Conservation (phyloP, 306 rosid genomes). For the Sindora glabra region DNA sequence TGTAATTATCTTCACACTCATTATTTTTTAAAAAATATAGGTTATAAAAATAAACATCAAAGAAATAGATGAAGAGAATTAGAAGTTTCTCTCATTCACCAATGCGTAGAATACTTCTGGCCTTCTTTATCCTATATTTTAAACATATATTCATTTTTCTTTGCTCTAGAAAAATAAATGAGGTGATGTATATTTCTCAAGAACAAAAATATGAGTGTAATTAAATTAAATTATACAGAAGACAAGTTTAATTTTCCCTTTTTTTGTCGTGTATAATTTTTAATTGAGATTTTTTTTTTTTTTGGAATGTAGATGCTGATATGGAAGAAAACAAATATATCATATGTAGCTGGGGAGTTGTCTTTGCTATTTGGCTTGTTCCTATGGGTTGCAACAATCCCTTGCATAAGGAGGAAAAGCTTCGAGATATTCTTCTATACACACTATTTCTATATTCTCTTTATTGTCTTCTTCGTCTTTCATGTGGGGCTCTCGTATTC, state of each 20-base stretch:
- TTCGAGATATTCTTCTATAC: slow-evolving; percentile 74
- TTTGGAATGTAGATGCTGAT: slow-evolving; percentile 42
- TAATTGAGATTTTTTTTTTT: background rate
- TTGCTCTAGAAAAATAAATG: too few species aligned
- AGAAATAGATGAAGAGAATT: too few species aligned
- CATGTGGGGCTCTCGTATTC: slow-evolving; percentile 52
- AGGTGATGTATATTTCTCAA: too few species aligned
- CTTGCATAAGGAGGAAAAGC: slow-evolving; percentile 44
- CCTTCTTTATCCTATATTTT: too few species aligned
- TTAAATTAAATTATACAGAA: too few species aligned
- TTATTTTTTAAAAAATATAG: too few species aligned
- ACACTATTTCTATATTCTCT: slow-evolving; percentile 62
- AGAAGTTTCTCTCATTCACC: too few species aligned
- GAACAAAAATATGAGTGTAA: too few species aligned
- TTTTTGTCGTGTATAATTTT: background rate
- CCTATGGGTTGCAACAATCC: slow-evolving; percentile 57
- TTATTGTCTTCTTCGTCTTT: slow-evolving; percentile 59
- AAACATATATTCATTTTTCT: too few species aligned
- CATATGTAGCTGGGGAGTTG: slow-evolving; percentile 68
- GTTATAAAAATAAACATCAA: too few species aligned
- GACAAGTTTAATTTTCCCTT: background rate
- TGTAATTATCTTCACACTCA: too few species aligned
- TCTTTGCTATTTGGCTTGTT: slow-evolving; percentile 44
- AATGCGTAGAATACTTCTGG: too few species aligned
- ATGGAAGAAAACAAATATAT: slow-evolving; percentile 42